phyloP scores from a whole-genome alignment of 2,329 filamentous ascomycete species.

The Rachicladosporium sp. region DNA sequence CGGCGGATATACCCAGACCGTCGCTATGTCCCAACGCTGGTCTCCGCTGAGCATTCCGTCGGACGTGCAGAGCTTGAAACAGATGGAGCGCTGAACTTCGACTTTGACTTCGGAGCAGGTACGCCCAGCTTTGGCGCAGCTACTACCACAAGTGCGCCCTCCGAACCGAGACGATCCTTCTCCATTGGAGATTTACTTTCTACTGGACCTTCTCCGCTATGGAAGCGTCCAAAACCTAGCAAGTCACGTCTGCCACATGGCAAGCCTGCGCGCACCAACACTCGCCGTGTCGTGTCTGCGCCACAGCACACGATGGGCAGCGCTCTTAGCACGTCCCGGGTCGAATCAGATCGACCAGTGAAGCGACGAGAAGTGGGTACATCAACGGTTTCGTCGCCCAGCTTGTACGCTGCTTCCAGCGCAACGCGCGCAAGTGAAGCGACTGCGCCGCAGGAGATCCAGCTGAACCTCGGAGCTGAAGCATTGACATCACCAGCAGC shows the following conservation, averaged over 20 bases:
- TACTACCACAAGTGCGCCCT: slow-evolving; percentile 12
- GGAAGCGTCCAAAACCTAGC: slow-evolving; percentile 26
- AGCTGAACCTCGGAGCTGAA: slow-evolving; percentile 11
- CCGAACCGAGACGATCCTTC: slow-evolving; percentile 34
- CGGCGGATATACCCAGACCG: slow-evolving; percentile 24
- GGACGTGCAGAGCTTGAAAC: slow-evolving; percentile 14
- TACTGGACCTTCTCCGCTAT: slow-evolving; percentile 23
- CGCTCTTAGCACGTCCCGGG: slow-evolving; percentile 23
- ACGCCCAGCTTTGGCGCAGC: slow-evolving; percentile 2
- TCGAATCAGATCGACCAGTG: no score
- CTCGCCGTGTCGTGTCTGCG: slow-evolving; percentile 17
- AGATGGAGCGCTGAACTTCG: slow-evolving; percentile 13
- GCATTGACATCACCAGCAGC: neutral
- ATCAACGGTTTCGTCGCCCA: neutral
- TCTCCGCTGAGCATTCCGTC: slow-evolving; percentile 18
- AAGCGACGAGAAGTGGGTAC: no score
- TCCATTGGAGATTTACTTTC: slow-evolving; percentile 36
- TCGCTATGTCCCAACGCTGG: slow-evolving; percentile 21
- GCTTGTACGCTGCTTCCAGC: neutral
- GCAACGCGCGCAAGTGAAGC: slow-evolving; percentile 4
- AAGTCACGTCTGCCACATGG: slow-evolving; percentile 19
- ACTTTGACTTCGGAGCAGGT: slow-evolving; percentile 8
- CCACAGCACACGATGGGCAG: slow-evolving; percentile 27
- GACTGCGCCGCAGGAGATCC: slow-evolving; percentile 11
- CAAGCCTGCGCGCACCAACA: slow-evolving; percentile 17